Evolutionary conservation across 768 basidiomycete species (phyloP), one percentile per base, ranked within the genome.

Genomic region (Trametes cubensis): DNA sequence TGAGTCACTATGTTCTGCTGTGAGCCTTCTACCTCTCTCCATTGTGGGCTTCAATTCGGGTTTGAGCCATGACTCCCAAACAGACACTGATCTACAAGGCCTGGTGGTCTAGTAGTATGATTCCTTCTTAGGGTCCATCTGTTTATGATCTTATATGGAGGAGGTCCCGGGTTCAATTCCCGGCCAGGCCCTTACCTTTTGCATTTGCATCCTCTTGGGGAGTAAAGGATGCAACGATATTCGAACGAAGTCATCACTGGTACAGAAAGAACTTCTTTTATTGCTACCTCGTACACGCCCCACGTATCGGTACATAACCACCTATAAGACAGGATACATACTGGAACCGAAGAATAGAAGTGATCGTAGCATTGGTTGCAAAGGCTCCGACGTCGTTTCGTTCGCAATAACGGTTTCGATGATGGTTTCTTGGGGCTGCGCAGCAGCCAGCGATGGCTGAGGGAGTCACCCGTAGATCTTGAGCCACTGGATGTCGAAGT

Each of bases 101-200:
- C 57, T 58, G 57, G 57, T 58, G 57, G 57, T 58, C 57, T 58
- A 58, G 57, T 58, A 58, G 56, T 58, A 58, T 58, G 56, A 58
- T 58, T 58, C 56, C 56, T 58, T 58, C 56, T 58, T 58, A 58
- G 56, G 34, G 34, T 34, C 34, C 34, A 34, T 34, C 34, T 5
- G 38, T 34, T 26, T 14, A 10, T 7, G 25, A 26, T 5, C 57
- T 6, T 17, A 48, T 47, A 30, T 64, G 82, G 86, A 87, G 86
- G 87, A 88, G 87, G 89, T 88, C 86, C 86, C 83, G 86, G 86
- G 88, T 89, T 89, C 87, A 88, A 89, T 88, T 87, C 87, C 86
- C 86, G 83, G 86, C 83, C 80, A 86, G 85, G 87, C 85, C 86
- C 57, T 58, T 5, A 3, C 81, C 53, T 62, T 53, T 63, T 51